Percentiles rank a stretch among this genome's conserved stretches.
phyloP scores from a whole-genome alignment of 116 monocot genomes.

The Dioscorea cayenensis region DNA sequence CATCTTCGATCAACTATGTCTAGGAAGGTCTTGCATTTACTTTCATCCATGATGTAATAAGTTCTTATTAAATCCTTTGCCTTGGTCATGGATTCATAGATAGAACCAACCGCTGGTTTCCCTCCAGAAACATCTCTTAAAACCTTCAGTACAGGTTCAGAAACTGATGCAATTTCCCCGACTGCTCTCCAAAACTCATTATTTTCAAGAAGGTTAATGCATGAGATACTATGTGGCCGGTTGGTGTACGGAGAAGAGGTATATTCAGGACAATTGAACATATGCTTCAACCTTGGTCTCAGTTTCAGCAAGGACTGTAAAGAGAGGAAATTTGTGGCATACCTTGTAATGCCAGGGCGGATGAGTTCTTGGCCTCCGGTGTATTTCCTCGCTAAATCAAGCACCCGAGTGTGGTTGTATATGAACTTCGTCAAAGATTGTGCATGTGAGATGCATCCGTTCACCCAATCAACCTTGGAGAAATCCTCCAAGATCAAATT shows the following conservation, averaged over 20 bases:
- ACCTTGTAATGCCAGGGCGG: slow-evolving; percentile 46
- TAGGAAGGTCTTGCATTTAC: slow-evolving; percentile 74
- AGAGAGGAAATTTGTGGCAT: slow-evolving; percentile 64
- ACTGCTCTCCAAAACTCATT: slow-evolving; percentile 82
- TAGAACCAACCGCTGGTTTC: slow-evolving; percentile 72
- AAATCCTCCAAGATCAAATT: slow-evolving; percentile 82
- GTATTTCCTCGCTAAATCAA: slow-evolving; percentile 66
- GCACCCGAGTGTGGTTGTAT: slow-evolving; percentile 65
- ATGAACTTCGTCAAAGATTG: slow-evolving; percentile 74
- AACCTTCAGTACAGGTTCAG: slow-evolving; percentile 80
- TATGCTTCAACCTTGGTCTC: slow-evolving; percentile 72
- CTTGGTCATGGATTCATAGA: slow-evolving; percentile 86
- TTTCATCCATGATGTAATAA: slow-evolving; percentile 96
- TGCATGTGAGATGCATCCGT: slow-evolving; percentile 73
- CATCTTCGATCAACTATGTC: slow-evolving; percentile 86
- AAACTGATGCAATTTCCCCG: slow-evolving; percentile 77
- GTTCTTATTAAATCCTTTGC: slow-evolving; percentile 89
- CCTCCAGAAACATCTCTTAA: slow-evolving; percentile 83
- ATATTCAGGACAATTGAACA: slow-evolving; percentile 86
- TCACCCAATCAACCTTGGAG: slow-evolving; percentile 86
- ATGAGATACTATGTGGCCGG: slow-evolving; percentile 48
- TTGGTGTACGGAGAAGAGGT: slow-evolving; percentile 67
- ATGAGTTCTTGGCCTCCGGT: slow-evolving; percentile 75
- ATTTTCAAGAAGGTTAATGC: slow-evolving; percentile 66
- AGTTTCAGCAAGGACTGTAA: slow-evolving; percentile 75